phyloP scores from a whole-genome alignment of 345 rosid genomes.

The Microcos paniculata region DNA sequence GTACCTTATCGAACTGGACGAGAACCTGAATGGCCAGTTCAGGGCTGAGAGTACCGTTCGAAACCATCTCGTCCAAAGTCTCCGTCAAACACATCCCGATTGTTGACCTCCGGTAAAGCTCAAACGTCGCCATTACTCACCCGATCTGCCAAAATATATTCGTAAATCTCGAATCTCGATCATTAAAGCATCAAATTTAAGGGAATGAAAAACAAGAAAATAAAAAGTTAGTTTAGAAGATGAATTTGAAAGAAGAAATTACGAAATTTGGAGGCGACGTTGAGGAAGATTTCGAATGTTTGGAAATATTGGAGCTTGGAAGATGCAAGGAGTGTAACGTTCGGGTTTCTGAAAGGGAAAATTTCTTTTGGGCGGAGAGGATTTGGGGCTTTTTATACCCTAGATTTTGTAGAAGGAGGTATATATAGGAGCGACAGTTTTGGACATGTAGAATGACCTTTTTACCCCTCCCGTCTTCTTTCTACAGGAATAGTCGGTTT shows the following conservation, averaged over 20 bases:
- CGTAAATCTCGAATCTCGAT: not conserved
- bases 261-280: constrained; percentile 35
- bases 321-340: constrained; percentile 30
- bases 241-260: constrained; percentile 9
- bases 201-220: not conserved
- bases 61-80: constrained; percentile 95
- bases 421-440: constrained; percentile 57
- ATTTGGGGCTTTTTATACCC: constrained; percentile 77
- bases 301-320: constrained; percentile 8
- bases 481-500: not conserved
- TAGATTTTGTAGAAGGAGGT: constrained; percentile 61
- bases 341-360: constrained; percentile 17
- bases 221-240: not conserved
- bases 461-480: constrained; percentile 18
- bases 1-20: constrained; percentile 93
- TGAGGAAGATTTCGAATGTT: constrained; percentile 9
- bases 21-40: constrained; percentile 96
- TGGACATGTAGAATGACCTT: constrained; percentile 21
- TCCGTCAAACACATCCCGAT: constrained; percentile 98
- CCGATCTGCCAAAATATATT: constrained; percentile 31
- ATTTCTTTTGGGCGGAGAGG: constrained; percentile 55
- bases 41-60: constrained; percentile 83
- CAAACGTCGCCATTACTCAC: constrained; percentile 82
- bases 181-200: not conserved
- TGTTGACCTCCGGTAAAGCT: constrained; percentile 93